Base-by-base conservation (phyloP, 345 rosid species). In the Microcos paniculata region DNA sequence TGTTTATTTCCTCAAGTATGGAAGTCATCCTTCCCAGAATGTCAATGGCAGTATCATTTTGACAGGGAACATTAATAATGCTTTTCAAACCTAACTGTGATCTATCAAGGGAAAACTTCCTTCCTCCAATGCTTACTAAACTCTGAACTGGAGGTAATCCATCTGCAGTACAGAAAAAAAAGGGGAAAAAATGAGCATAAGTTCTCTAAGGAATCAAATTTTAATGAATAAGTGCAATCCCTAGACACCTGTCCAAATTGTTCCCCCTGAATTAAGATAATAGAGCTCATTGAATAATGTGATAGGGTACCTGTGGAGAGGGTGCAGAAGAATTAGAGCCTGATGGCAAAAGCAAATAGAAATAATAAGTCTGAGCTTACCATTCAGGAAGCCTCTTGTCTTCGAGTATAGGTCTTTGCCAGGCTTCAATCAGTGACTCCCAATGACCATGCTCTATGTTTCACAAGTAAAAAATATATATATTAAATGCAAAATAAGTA, bases 261-360 rank as follows among this genome's bases (percentile, higher is more conserved):
- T 90, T 4, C 99, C 92, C 49, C 98, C 99, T 0, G 99, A 81
- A 80, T 93, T 95, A 49, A 95, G 93, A 86, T 86, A 95, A 82
- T 93, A 95, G 62, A 95, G 97, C 85, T 95, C 99, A 74, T 95
- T 95, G 76, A 93, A 95, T 48, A 95, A 91, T 64, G 98, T 89
- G 84, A 83, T 53, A 46, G 91, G 93, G 72, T 95, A 95, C 98
- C 98, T 92, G 85, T 74, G 75, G 71, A 67, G 52, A 73, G 48
- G 33, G 23, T 31, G 78, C 65, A 14, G 42, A 62, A 48, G 40
- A 57, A 70, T 73, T 18, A 71, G 56, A 80, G 58, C 31, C 45
- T 70, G 49, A 45, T 14, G 24, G 12, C 30, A 61, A 40, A 78
- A 30, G 56, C 23, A 66, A 70, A 28, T 59, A 65, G 64, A 68